Base-by-base conservation (phyloP, 148 eudicot species). In the Arctostaphylos glauca region DNA sequence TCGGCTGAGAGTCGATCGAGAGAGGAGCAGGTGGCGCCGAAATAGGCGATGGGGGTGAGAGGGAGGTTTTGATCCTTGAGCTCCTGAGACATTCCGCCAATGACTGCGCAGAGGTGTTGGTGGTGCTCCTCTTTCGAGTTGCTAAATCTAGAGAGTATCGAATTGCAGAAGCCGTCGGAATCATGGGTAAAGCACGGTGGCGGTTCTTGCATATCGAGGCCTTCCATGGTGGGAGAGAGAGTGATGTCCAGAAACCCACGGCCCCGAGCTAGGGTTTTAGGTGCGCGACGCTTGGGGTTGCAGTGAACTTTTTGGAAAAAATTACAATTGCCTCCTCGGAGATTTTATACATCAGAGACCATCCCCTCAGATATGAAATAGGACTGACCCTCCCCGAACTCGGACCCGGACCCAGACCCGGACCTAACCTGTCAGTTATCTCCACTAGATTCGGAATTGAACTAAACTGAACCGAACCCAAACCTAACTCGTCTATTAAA, bases 71-170 rank as follows among this genome's bases (percentile, higher is more conserved):
- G 89, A 80, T 94, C 99, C 31, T 77, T 92, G 19, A 96, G 92
- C 52, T 81, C 91, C 56, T 96, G 98, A 0, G 96, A 89, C 83
- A 92, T 94, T 59, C 93, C 91, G 25, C 93, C 99, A 25, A 92
- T 83, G n/a, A 89, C 84, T 2, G 90, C 76, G 88, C 99, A 94
- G 9, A 96, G 66, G 84, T 92, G 95, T 21, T 83, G 91, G 89
- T 96, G 93, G 54, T 89, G 83, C 14, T 92, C 93, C 74, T 84
- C 68, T 9, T 47, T 47, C 16, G 94, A 85, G 81, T 59, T 44
- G 81, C 89, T 76, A 88, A 88, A 91, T 67, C 84, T 62, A 1
- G 91, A 72, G 64, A 96, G 87, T 16, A 94, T 85, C 43, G 76
- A 12, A 1, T 85, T 49, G 90, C 93, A 89, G 81, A 94, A 84